Percentiles rank a stretch among this genome's conserved stretches.
phyloP scores from a whole-genome alignment of 306 rosid species.

The Echinosophora koreensis region DNA sequence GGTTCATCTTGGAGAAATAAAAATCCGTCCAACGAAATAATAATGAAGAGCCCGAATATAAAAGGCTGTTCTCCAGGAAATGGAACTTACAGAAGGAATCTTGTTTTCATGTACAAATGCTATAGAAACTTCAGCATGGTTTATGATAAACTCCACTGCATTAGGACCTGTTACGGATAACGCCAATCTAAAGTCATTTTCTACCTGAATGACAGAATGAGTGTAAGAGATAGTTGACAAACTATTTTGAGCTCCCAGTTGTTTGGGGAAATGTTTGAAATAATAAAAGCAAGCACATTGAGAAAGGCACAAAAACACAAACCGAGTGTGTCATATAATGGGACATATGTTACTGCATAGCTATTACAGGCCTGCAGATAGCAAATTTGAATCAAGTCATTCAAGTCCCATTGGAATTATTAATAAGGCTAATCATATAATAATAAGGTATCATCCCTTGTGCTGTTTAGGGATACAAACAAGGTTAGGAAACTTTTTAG shows the following conservation, averaged over 20 bases:
- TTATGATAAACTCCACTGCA: slow-evolving; percentile 92
- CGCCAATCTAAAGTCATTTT: slow-evolving; percentile 34
- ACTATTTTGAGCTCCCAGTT: not conserved
- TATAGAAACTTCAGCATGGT: slow-evolving; percentile 89
- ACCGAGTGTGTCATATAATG: slow-evolving; percentile 90
- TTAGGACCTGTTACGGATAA: slow-evolving; percentile 73
- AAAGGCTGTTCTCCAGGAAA: slow-evolving; percentile 32
- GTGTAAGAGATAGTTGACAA: slow-evolving; percentile 5
- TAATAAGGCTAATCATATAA: not conserved
- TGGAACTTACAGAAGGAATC: slow-evolving; percentile 78
- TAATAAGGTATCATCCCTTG: not conserved
- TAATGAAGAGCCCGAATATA: not conserved
- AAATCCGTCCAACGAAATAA: not conserved
- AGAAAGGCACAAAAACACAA: slow-evolving; percentile 43
- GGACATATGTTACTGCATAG: slow-evolving; percentile 80
- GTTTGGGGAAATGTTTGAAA: not conserved
- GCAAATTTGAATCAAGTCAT: slow-evolving; percentile 35
- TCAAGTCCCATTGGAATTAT: slow-evolving; percentile 6
- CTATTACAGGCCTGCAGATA: slow-evolving; percentile 86
- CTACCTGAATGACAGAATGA: not conserved
- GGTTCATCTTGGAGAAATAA: slow-evolving; percentile 8
- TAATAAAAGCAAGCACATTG: slow-evolving; percentile 20
- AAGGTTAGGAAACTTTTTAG: slow-evolving; percentile 5
- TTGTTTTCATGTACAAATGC: slow-evolving; percentile 90
- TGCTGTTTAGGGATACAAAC: not conserved